Conservation (phyloP, 192 early-diverging fungal species). For the Rhizoclosmatium sp. region DNA sequence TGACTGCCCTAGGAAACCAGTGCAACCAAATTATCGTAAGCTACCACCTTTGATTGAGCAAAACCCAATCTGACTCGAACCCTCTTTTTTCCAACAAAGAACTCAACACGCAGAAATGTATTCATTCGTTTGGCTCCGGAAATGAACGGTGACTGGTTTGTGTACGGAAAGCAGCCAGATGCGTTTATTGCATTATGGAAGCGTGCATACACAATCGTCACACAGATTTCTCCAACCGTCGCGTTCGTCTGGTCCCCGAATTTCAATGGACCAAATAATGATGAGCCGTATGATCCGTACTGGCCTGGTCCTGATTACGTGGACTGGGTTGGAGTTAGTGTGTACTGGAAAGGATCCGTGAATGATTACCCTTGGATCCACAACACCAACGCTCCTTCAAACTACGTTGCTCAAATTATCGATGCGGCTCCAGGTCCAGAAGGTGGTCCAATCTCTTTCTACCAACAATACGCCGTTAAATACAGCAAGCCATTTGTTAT, state of each 20-base stretch:
- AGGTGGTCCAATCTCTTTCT: slow-evolving; percentile 17
- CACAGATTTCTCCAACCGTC: slow-evolving; percentile 4
- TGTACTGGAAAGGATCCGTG: slow-evolving; percentile 27
- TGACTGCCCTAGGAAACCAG: slow-evolving; percentile 24
- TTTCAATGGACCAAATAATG: background rate
- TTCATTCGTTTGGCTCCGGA: slow-evolving; percentile 50
- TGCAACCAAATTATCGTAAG: slow-evolving; percentile 13
- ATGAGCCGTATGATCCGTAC: slow-evolving; percentile 33
- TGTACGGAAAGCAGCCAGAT: slow-evolving; percentile 30
- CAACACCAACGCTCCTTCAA: slow-evolving; percentile 2
- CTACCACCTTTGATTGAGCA: background rate
- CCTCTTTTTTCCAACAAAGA: background rate
- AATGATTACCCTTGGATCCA: slow-evolving; percentile 14
- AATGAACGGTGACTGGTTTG: slow-evolving; percentile 47
- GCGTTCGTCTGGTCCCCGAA: slow-evolving; percentile 36
- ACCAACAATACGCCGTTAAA: slow-evolving; percentile 26
- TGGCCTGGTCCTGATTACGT: slow-evolving; percentile 51
- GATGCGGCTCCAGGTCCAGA: slow-evolving; percentile 19
- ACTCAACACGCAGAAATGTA: slow-evolving; percentile 17
- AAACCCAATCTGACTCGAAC: too few species aligned
- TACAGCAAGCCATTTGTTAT: slow-evolving; percentile 36
- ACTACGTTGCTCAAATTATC: slow-evolving; percentile 31
- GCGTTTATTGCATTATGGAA: slow-evolving; percentile 24
- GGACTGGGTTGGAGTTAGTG: slow-evolving; percentile 34
- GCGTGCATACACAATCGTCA: slow-evolving; percentile 12